Conservation (phyloP, 805 yeast species). For the Pichia rugopelliculosa region DNA sequence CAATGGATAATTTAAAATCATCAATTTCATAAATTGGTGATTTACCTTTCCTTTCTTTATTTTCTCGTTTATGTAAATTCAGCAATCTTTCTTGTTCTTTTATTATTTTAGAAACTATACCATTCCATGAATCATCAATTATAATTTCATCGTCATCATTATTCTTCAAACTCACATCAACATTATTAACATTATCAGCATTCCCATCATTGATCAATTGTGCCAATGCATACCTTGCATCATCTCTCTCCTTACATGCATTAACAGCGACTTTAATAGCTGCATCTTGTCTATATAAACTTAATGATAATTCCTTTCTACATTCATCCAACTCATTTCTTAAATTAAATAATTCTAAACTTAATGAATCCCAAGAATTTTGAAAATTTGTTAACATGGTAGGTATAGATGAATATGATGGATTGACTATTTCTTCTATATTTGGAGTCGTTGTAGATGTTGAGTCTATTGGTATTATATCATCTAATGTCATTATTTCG, state of each 20-base stretch:
- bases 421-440: slow-evolving; percentile 21
- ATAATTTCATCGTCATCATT: background rate
- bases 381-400: slow-evolving; percentile 67
- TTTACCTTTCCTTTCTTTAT: slow-evolving; percentile 6
- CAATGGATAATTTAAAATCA: background rate
- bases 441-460: slow-evolving; percentile 12
- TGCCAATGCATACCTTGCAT: slow-evolving; percentile 57
- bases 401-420: slow-evolving; percentile 61
- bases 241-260: slow-evolving; percentile 69
- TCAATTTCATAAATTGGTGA: slow-evolving; percentile 1
- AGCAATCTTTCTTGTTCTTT: slow-evolving; percentile 7
- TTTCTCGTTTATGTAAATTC: slow-evolving; percentile 6
- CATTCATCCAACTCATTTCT: slow-evolving; percentile 63
- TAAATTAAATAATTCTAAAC: slow-evolving; percentile 70
- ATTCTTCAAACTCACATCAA: no score
- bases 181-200: no score
- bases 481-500: slow-evolving; percentile 50
- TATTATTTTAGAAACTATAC: background rate
- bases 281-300: slow-evolving; percentile 83
- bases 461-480: slow-evolving; percentile 39
- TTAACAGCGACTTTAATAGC: slow-evolving; percentile 79
- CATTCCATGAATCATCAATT: background rate
- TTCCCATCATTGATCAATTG: slow-evolving; percentile 38
- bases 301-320: slow-evolving; percentile 65
- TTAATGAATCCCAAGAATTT: slow-evolving; percentile 83